Evolutionary conservation across 2,329 filamentous ascomycete genomes (phyloP).

Genomic region (Hypoxylon sp.): DNA sequence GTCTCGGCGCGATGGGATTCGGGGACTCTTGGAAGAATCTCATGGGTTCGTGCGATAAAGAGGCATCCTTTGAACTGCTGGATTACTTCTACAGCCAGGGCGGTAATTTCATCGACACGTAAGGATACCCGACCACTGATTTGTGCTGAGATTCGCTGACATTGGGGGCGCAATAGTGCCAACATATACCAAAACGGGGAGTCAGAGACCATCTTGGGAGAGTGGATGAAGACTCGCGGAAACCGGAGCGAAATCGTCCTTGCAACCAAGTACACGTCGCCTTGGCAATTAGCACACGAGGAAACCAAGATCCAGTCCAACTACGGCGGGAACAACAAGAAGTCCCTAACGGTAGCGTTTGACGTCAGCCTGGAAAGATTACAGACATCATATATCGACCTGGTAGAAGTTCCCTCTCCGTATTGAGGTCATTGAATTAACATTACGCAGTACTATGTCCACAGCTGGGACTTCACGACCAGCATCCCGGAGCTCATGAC

Average conservation of each 20-base stretch:
- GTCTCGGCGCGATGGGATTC: slow-evolving; percentile 66
- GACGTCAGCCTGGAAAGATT: slow-evolving; percentile 58
- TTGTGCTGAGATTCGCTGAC: background rate
- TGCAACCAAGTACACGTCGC: slow-evolving; percentile 65
- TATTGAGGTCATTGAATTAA: background rate
- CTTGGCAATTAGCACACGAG: slow-evolving; percentile 8
- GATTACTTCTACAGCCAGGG: slow-evolving; percentile 70
- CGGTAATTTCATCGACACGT: slow-evolving; percentile 77
- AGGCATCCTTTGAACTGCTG: slow-evolving; percentile 67
- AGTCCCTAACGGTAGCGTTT: slow-evolving; percentile 56
- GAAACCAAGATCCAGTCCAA: slow-evolving; percentile 52
- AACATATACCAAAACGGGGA: slow-evolving; percentile 71
- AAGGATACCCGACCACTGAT: background rate
- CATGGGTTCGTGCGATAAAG: slow-evolving; percentile 67
- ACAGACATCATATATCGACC: slow-evolving; percentile 51
- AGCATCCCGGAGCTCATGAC: slow-evolving; percentile 47
- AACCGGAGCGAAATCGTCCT: slow-evolving; percentile 68
- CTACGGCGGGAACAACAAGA: slow-evolving; percentile 57
- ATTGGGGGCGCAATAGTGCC: slow-evolving; percentile 46
- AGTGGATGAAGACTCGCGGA: slow-evolving; percentile 65
- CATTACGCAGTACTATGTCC: slow-evolving; percentile 31
- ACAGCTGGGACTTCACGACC: slow-evolving; percentile 46
- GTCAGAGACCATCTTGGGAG: slow-evolving; percentile 69
- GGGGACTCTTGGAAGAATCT: slow-evolving; percentile 60
- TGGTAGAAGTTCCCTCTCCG: slow-evolving; percentile 48